Conservation (phyloP, 2,329 filamentous ascomycete genomes). For the Podosphaera aphanis region DNA sequence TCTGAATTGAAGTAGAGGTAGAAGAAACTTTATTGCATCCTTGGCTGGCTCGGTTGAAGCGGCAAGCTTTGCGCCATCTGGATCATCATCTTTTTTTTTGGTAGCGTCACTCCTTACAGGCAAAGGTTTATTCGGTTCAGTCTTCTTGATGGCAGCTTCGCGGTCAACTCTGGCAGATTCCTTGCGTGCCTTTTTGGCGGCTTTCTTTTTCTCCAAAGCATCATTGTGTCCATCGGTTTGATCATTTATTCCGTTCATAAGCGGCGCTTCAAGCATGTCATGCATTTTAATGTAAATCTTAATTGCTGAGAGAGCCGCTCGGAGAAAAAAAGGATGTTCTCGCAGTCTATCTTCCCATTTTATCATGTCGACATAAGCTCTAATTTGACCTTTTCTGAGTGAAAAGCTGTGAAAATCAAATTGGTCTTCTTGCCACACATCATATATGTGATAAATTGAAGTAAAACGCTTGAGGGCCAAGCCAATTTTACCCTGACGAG, state of each 20-base stretch:
- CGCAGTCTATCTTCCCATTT: slow-evolving; percentile 82
- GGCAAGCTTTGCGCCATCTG: slow-evolving; percentile 55
- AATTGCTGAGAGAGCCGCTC: slow-evolving; percentile 61
- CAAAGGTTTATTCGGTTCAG: slow-evolving; percentile 55
- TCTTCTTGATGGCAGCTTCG: slow-evolving; percentile 59
- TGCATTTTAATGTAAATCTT: slow-evolving; percentile 57
- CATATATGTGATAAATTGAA: slow-evolving; percentile 74
- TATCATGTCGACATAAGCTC: slow-evolving; percentile 88
- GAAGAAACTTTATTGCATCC: slow-evolving; percentile 70
- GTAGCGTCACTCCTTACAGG: slow-evolving; percentile 36
- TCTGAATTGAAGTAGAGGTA: slow-evolving; percentile 58
- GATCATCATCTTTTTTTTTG: slow-evolving; percentile 82
- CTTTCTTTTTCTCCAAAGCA: slow-evolving; percentile 63
- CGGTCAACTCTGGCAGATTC: slow-evolving; percentile 52
- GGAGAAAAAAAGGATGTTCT: slow-evolving; percentile 79
- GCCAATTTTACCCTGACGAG: slow-evolving; percentile 58
- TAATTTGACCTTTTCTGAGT: slow-evolving; percentile 83
- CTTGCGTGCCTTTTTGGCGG: slow-evolving; percentile 71
- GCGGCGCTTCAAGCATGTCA: slow-evolving; percentile 54
- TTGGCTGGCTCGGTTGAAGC: slow-evolving; percentile 62
- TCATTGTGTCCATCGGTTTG: slow-evolving; percentile 29
- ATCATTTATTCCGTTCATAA: slow-evolving; percentile 39
- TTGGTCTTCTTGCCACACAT: slow-evolving; percentile 94
- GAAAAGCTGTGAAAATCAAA: slow-evolving; percentile 98
- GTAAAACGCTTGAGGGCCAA: slow-evolving; percentile 85